Evolutionary conservation across 2,329 filamentous ascomycete species (phyloP).

Genomic region (Intubia oerlemansii): DNA sequence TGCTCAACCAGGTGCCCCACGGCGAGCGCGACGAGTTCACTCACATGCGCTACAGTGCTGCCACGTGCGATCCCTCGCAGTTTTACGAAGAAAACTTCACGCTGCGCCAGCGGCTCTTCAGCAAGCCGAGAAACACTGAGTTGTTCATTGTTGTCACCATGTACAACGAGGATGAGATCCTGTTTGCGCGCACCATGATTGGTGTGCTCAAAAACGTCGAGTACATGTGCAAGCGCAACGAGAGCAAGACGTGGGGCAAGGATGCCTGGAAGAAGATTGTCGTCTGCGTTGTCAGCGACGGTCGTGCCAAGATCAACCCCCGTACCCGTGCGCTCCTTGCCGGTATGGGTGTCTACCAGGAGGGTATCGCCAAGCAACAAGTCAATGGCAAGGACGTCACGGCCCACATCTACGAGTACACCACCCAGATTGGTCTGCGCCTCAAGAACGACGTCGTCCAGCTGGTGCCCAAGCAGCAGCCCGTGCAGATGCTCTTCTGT

Average conservation of each 20-base stretch:
- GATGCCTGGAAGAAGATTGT: slow-evolving; percentile 99
- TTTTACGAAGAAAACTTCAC: slow-evolving; percentile 85
- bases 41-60: slow-evolving; percentile 83
- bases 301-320: slow-evolving; percentile 89
- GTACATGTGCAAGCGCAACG: slow-evolving; percentile 84
- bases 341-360: slow-evolving; percentile 90
- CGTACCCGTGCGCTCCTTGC: slow-evolving; percentile 76
- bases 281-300: slow-evolving; percentile 91
- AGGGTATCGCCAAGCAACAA: slow-evolving; percentile 94
- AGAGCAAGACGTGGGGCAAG: slow-evolving; percentile 95
- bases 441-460: slow-evolving; percentile 80
- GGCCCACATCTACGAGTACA: slow-evolving; percentile 94
- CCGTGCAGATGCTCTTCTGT: slow-evolving; percentile 93
- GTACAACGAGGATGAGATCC: slow-evolving; percentile 97
- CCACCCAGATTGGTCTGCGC: slow-evolving; percentile 65
- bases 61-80: slow-evolving; percentile 76
- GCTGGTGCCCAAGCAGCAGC: slow-evolving; percentile 67
- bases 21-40: slow-evolving; percentile 83
- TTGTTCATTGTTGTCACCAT: slow-evolving; percentile 93
- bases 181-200: slow-evolving; percentile 88
- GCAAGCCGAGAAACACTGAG: slow-evolving; percentile 80
- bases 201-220: slow-evolving; percentile 98
- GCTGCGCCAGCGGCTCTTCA: slow-evolving; percentile 74
- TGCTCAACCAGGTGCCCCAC: slow-evolving; percentile 75
- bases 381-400: slow-evolving; percentile 94